A percentile compares a stretch with the other conserved stretches of the same genome.
phyloP scores from a whole-genome alignment of 2,329 filamentous ascomycete species.

The Botrytis hyacinthi region DNA sequence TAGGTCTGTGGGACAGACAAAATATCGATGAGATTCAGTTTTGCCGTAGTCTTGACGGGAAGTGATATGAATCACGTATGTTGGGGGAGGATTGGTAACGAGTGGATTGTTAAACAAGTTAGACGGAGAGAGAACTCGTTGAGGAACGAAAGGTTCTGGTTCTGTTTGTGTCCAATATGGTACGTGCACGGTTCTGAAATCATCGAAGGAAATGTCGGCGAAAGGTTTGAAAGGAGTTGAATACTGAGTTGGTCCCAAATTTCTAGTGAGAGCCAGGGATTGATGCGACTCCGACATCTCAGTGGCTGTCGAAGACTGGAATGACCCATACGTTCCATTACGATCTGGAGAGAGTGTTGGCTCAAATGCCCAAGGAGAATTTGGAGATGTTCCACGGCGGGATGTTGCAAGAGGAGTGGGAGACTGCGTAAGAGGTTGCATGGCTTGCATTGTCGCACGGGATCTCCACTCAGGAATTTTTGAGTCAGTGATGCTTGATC shows the following conservation, averaged over 20 bases:
- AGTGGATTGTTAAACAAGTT: conserved; percentile 32
- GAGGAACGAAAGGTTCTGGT: conserved; percentile 18
- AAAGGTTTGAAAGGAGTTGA: background rate
- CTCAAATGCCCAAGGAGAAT: background rate
- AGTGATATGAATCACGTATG: conserved; percentile 34
- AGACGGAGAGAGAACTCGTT: conserved; percentile 27
- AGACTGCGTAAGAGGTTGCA: background rate
- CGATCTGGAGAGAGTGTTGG: background rate
- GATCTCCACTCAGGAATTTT: conserved; percentile 9
- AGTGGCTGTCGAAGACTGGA: background rate
- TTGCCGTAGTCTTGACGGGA: conserved; percentile 33
- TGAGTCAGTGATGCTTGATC: conserved; percentile 13
- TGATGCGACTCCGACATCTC: background rate
- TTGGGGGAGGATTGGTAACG: conserved; percentile 22
- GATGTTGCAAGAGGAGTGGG: background rate
- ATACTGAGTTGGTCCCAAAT: background rate
- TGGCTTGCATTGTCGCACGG: background rate
- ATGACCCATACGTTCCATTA: background rate
- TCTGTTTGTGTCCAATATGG: conserved; percentile 1
- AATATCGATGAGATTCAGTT: conserved; percentile 35
- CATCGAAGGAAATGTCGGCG: conserved; percentile 10
- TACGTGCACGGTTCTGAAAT: background rate
- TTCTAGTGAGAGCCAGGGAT: background rate
- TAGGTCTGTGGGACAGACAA: conserved; percentile 29
- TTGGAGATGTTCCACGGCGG: background rate